Evolutionary conservation across 2,329 filamentous ascomycete species (phyloP).

Genomic region (Botrytis paeoniae): DNA sequence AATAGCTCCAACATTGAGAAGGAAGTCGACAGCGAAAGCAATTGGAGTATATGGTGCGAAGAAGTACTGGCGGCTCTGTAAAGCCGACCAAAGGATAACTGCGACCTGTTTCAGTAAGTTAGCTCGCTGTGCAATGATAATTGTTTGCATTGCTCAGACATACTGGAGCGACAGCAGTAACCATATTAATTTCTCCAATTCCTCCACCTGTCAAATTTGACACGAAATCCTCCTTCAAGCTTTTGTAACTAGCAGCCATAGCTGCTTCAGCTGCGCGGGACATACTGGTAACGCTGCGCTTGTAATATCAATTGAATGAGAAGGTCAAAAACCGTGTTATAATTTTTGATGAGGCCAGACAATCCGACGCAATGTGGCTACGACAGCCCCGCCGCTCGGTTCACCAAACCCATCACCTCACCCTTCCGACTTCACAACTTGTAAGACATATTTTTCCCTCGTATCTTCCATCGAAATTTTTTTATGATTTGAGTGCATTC

Average conservation of each 20-base stretch:
- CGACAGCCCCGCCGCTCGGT: constrained; percentile 2
- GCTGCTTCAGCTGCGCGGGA: constrained; percentile 38
- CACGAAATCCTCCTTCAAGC: constrained; percentile 91
- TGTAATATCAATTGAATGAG: not conserved
- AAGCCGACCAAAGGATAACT: constrained; percentile 80
- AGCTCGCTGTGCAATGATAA: constrained; percentile 14
- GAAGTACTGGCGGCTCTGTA: constrained; percentile 80
- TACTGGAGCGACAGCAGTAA: constrained; percentile 84
- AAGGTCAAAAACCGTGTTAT: not conserved
- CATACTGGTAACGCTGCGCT: constrained; percentile 23
- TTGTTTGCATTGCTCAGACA: constrained; percentile 37
- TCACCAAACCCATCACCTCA: not conserved
- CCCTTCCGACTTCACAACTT: not conserved
- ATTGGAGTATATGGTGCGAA: constrained; percentile 72
- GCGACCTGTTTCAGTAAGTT: constrained; percentile 57
- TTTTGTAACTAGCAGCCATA: constrained; percentile 68
- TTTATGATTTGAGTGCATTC: not conserved
- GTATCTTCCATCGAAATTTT: not conserved
- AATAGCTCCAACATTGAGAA: constrained; percentile 79
- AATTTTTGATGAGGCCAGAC: constrained; percentile 7
- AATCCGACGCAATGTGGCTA: not conserved
- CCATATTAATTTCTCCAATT: constrained; percentile 80
- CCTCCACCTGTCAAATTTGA: constrained; percentile 83
- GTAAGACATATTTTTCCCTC: not conserved
- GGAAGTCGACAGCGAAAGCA: constrained; percentile 73